A percentile compares a stretch with the other conserved stretches of the same genome.
These are phyloP conservation scores for Colletotrichum sp. DNA, from an alignment of 2,329 filamentous ascomycete genomes.

Conservation along the genomic window DNA sequence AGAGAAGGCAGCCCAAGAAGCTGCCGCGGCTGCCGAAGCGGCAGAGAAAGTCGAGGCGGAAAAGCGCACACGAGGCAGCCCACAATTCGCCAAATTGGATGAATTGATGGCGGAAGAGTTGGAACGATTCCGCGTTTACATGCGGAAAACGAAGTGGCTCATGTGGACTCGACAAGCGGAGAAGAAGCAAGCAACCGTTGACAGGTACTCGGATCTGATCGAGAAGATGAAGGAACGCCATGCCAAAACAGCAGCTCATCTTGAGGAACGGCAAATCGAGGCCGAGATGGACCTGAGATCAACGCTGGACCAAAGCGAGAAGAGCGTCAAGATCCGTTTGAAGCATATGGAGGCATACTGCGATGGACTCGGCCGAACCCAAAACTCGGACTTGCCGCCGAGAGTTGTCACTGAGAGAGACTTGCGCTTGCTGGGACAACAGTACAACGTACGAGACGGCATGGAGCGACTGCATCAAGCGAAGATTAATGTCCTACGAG, in stretches of 20 bases:
- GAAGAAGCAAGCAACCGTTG: constrained; percentile 50
- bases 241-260: constrained; percentile 53
- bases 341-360: constrained; percentile 73
- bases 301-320: constrained; percentile 61
- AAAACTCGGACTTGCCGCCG: constrained; percentile 45
- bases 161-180: constrained; percentile 58
- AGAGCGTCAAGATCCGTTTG: constrained; percentile 61
- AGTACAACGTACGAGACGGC: constrained; percentile 65
- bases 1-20: constrained; percentile 49
- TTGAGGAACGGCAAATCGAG: constrained; percentile 67
- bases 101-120: constrained; percentile 55
- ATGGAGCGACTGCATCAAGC: constrained; percentile 64
- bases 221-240: constrained; percentile 63
- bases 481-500: constrained; percentile 70
- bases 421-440: constrained; percentile 62
- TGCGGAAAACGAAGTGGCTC: constrained; percentile 50
- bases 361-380: constrained; percentile 52
- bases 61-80: constrained; percentile 47
- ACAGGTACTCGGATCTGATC: constrained; percentile 52
- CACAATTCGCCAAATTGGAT: constrained; percentile 49
- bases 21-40: constrained; percentile 46
- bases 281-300: constrained; percentile 65
- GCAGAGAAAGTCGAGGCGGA: constrained; percentile 49
- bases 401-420: constrained; percentile 65
- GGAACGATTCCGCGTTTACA: constrained; percentile 56